These are phyloP conservation scores for Auriscalpium orientale DNA, from an alignment of 768 basidiomycete genomes.

Conservation along the genomic window DNA sequence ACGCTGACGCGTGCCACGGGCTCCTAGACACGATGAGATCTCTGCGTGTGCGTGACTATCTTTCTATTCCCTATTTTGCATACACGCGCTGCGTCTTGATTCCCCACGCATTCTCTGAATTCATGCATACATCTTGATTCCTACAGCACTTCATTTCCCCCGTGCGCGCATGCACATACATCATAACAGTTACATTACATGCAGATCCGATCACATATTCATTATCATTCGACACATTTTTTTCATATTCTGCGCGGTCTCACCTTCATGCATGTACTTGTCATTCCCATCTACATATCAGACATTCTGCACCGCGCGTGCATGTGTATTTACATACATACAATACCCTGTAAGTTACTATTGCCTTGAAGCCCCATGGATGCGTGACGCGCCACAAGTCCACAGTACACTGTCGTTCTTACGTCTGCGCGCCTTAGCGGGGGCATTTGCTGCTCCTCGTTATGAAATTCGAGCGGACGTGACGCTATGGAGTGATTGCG, in stretches of 20 bases:
- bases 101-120: background rate
- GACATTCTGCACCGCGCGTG: background rate
- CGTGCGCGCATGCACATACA: background rate
- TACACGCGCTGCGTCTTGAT: background rate
- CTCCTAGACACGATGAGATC: too few species aligned
- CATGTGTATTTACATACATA: background rate
- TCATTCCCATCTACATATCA: background rate
- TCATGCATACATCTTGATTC: background rate
- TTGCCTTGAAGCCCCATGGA: background rate
- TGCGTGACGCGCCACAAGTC: background rate
- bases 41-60: background rate
- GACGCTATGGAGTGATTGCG: too few species aligned
- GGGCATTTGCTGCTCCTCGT: too few species aligned
- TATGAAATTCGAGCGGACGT: too few species aligned
- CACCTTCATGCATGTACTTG: background rate
- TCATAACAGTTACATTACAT: background rate
- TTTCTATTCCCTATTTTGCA: background rate
- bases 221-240: too few species aligned
- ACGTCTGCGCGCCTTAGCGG: too few species aligned
- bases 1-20: background rate
- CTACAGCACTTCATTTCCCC: background rate
- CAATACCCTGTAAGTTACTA: background rate
- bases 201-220: too few species aligned
- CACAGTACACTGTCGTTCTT: background rate
- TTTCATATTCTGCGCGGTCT: background rate